Base-by-base conservation (phyloP, 805 yeast species). In the Zygoascus biomembranicola region DNA sequence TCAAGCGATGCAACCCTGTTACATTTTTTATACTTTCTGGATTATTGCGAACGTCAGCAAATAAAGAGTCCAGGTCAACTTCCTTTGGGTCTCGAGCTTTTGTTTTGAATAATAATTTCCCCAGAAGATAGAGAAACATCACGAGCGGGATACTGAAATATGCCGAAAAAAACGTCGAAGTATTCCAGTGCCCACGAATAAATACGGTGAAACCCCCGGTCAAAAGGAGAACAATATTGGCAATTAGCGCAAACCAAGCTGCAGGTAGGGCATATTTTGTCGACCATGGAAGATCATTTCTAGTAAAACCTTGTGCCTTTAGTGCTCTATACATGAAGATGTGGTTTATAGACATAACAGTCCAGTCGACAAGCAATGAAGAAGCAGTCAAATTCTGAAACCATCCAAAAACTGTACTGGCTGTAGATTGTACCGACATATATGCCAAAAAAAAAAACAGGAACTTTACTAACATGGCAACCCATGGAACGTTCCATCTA, bases 401-500 rank as follows among this genome's bases (percentile, higher is more conserved):
- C 66, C 84, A 84, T 47, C 66, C 71, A 72, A 87, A 86, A 42
- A 85, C 74, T 28, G 75, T 76, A 20, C 79, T 70, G 0, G 90
- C 73, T 5, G 77, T 69, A 5, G 79, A 68, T 2, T 85, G 74
- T 37, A 79, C 81, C 50, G 82, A 79, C 89, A 87, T 83, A 69
- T 73, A 87, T 2, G 88, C 89, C 63, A 87, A 74, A 48, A 77
- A 71, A 61, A 84, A 78, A 73, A 86, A 85, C 4, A 63, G 44
- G 44, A 77, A 69, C 47, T 82, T 73, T 32, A 82, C 67, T 0
- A 64, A 70, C 49, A 85, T 67, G 3, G 90, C 78, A 58, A 72
- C 76, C 57, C 68, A 72, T 53, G 95, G 96, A 51, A 87, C 85
- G 66, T 95, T 94, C 69, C 73, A 72, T 60, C 73, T 80, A 70